Evolutionary conservation across 164 flowering plant genomes (phyloP).

Genomic region (Santalum album): DNA sequence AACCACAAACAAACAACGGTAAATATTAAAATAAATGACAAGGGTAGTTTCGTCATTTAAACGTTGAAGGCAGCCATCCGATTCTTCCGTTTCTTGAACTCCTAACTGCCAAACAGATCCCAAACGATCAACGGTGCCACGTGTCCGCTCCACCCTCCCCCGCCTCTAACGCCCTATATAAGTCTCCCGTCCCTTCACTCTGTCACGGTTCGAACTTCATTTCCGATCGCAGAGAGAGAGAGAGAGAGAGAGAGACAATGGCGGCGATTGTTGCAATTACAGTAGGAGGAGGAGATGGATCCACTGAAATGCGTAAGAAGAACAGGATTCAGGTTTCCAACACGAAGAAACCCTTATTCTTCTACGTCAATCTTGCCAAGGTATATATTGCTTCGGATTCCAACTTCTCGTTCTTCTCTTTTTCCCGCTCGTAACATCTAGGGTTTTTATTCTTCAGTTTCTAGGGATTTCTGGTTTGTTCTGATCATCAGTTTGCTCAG

Average conservation of each 20-base stretch:
- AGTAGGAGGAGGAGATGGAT: slow-evolving; percentile 3
- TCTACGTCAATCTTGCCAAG: slow-evolving; percentile 63
- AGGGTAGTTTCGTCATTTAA: too few relatives aligned
- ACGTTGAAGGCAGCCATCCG: not conserved
- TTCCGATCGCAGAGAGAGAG: slow-evolving; percentile 8
- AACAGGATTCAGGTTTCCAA: slow-evolving; percentile 60
- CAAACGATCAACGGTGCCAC: slow-evolving; percentile 3
- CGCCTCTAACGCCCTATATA: slow-evolving; percentile 11
- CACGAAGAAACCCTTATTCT: slow-evolving; percentile 59
- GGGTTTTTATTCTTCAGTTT: not conserved
- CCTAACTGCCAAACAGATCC: not conserved
- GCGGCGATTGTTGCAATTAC: slow-evolving; percentile 14
- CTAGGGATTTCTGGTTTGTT: too few relatives aligned
- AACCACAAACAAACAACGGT: too few relatives aligned
- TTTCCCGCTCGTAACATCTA: not conserved
- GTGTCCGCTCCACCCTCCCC: slow-evolving; percentile 9
- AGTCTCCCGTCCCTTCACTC: slow-evolving; percentile 1
- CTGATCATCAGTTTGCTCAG: too few relatives aligned
- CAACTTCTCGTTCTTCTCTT: not conserved
- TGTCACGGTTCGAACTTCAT: not conserved
- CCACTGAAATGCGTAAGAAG: slow-evolving; percentile 24
- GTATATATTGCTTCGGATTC: slow-evolving; percentile 11
- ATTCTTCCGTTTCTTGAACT: not conserved
- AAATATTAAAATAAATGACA: too few relatives aligned
- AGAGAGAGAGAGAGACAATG: slow-evolving; percentile 5